Conservation (phyloP, 345 rosid species). For the Anastatica hierochuntica region DNA sequence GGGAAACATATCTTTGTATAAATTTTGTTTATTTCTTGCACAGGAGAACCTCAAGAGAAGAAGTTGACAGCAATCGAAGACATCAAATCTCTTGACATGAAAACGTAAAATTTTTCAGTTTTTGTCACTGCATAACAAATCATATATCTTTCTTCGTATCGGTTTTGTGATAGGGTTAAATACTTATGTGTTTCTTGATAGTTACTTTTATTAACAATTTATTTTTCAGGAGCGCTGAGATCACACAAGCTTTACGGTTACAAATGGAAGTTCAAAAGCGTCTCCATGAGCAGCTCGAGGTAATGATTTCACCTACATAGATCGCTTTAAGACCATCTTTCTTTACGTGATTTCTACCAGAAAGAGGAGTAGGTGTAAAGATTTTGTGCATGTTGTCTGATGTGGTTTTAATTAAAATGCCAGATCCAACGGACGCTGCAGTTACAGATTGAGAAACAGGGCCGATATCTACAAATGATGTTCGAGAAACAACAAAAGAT, state of each 20-base stretch:
- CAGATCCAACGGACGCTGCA: conserved; percentile 26
- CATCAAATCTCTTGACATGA: conserved; percentile 65
- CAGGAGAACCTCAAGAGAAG: conserved; percentile 60
- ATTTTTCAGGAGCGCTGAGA: conserved; percentile 22
- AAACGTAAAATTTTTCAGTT: conserved; percentile 45
- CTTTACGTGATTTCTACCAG: neutral
- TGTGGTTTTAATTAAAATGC: neutral
- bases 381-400: neutral
- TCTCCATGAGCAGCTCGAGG: conserved; percentile 98
- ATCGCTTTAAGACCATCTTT: neutral
- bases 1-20: neutral
- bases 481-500: conserved; percentile 57
- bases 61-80: conserved; percentile 42
- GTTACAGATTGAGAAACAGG: conserved; percentile 28
- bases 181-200: neutral
- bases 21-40: conserved; percentile 13
- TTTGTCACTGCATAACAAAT: neutral
- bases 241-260: conserved; percentile 74
- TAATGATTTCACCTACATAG: conserved; percentile 16
- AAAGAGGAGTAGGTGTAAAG: neutral
- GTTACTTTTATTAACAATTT: neutral
- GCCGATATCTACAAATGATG: conserved; percentile 34
- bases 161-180: neutral
- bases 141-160: too few species aligned
- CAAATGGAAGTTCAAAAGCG: conserved; percentile 97